Evolutionary conservation across 805 yeast species (phyloP).

Genomic region (Pachysolen tannophilus): DNA sequence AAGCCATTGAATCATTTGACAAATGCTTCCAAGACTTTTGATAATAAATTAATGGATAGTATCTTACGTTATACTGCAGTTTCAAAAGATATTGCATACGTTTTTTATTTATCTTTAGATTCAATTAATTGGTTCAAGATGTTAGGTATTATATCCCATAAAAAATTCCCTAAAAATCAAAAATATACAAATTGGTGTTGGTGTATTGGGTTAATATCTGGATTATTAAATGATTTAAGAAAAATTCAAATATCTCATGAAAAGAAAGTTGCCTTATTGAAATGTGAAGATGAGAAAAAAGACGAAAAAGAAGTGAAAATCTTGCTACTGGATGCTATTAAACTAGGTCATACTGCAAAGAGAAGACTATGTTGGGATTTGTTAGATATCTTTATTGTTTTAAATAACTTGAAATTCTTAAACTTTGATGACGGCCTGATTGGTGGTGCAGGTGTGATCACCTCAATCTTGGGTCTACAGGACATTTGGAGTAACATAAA

Average conservation of each 20-base stretch:
- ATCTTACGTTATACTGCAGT: conserved; percentile 42
- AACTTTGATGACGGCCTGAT: conserved; percentile 68
- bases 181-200: conserved; percentile 65
- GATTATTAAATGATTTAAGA: conserved; percentile 52
- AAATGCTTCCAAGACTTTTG: conserved; percentile 58
- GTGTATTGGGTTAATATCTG: conserved; percentile 63
- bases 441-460: conserved; percentile 78
- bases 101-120: conserved; percentile 57
- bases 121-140: conserved; percentile 53
- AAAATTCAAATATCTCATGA: conserved; percentile 36
- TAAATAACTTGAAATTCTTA: conserved; percentile 54
- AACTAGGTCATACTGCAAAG: conserved; percentile 40
- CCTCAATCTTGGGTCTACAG: conserved; percentile 70
- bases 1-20: conserved; percentile 72
- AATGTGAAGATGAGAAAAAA: conserved; percentile 19
- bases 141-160: conserved; percentile 44
- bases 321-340: conserved; percentile 27
- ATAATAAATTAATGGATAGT: conserved; percentile 63
- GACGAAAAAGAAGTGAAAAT: conserved; percentile 22
- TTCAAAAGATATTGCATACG: conserved; percentile 51
- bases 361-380: conserved; percentile 70
- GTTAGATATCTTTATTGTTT: conserved; percentile 68
- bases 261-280: conserved; percentile 24
- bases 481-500: conserved; percentile 56
- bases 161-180: conserved; percentile 41